phyloP scores from a whole-genome alignment of 345 rosid genomes.

The Rhodomyrtus tomentosa region DNA sequence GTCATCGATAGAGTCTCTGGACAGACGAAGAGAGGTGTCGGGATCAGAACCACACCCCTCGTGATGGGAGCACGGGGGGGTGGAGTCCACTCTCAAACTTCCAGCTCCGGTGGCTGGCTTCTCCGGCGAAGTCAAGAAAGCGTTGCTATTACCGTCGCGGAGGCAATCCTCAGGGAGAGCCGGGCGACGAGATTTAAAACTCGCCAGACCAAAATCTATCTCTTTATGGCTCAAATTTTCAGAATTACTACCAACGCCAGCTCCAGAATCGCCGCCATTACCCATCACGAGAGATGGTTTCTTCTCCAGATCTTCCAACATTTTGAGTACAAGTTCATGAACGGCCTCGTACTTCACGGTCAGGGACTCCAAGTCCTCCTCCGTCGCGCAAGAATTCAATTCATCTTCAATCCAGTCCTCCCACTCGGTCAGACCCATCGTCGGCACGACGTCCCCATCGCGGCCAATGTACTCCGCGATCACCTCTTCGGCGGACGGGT shows the following conservation, averaged over 20 bases:
- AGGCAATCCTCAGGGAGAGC: too few species aligned
- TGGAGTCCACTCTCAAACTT: not conserved
- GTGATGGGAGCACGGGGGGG: not conserved
- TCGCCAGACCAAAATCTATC: too few species aligned
- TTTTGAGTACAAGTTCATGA: not conserved
- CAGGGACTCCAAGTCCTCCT: not conserved
- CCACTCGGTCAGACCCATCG: not conserved
- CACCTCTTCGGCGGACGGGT: not conserved
- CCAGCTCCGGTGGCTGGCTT: too few species aligned
- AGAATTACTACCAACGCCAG: not conserved
- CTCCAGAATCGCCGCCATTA: not conserved
- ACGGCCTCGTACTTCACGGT: not conserved
- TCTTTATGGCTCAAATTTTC: not conserved
- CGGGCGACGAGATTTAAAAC: too few species aligned
- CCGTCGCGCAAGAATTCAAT: not conserved
- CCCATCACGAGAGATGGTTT: not conserved
- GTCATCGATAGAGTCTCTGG: not conserved
- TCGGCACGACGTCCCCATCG: not conserved
- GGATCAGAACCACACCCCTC: not conserved
- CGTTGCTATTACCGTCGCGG: rapidly evolving
- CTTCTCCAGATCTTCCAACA: not conserved
- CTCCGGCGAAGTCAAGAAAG: too few species aligned
- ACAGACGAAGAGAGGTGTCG: not conserved
- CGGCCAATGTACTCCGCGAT: too few species aligned
- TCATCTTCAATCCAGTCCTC: not conserved